Conservation (phyloP, 805 yeast genomes). For the Brettanomyces custersianus region DNA sequence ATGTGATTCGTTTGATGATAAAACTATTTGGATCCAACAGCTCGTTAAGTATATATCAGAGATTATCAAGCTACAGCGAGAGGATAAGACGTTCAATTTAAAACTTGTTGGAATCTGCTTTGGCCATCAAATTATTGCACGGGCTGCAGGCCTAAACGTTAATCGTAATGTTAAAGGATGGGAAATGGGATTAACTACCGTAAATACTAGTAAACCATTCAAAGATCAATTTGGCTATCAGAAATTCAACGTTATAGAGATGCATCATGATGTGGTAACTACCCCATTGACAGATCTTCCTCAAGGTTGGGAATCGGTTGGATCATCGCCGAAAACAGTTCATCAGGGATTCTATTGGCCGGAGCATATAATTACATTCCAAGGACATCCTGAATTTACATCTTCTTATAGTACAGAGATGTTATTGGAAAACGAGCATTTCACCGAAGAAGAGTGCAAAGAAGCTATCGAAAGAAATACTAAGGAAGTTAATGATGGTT, state of each 20-base stretch:
- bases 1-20: constrained; percentile 34
- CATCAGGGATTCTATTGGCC: constrained; percentile 61
- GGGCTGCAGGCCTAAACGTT: constrained; percentile 55
- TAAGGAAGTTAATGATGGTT: constrained; percentile 5
- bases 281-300: background rate
- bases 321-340: constrained; percentile 45
- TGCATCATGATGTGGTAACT: constrained; percentile 49
- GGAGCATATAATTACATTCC: constrained; percentile 53
- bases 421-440: constrained; percentile 4
- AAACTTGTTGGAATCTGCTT: constrained; percentile 71
- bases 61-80: constrained; percentile 1
- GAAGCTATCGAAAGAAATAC: constrained; percentile 5
- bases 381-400: constrained; percentile 85
- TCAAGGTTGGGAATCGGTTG: constrained; percentile 23
- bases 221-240: constrained; percentile 6
- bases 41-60: constrained; percentile 28
- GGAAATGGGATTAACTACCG: constrained; percentile 58
- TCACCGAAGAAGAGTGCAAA: constrained; percentile 4
- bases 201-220: constrained; percentile 35
- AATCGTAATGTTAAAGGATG: constrained; percentile 54
- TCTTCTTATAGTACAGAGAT: constrained; percentile 20
- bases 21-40: constrained; percentile 31
- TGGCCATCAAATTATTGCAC: constrained; percentile 75
- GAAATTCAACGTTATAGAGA: constrained; percentile 38
- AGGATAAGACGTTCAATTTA: constrained; percentile 17